These are phyloP conservation scores for Kluyveromyces marxianus DNA, from an alignment of 1,139 yeast species.

Conservation along the genomic window DNA sequence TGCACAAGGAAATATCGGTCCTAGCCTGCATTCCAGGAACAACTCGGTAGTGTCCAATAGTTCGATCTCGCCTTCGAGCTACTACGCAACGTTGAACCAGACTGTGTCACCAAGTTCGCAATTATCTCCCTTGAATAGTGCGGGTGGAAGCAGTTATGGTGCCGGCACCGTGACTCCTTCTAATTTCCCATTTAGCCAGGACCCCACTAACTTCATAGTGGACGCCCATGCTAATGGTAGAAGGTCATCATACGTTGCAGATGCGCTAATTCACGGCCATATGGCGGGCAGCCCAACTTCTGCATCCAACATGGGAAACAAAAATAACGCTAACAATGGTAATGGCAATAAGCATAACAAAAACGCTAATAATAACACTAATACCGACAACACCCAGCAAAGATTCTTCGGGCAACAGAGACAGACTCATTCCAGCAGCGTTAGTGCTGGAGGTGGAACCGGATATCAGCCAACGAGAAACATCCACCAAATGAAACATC, in stretches of 20 bases:
- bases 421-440: neutral
- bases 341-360: slow-evolving; percentile 8
- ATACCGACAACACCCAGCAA: neutral
- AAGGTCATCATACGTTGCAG: slow-evolving; percentile 30
- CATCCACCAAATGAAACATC: slow-evolving; percentile 4
- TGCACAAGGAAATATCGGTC: neutral
- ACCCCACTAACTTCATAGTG: slow-evolving; percentile 12
- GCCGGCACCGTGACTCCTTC: slow-evolving; percentile 6
- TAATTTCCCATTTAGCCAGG: slow-evolving; percentile 5
- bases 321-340: neutral
- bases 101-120: slow-evolving; percentile 10
- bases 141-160: slow-evolving; percentile 8
- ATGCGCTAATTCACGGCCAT: slow-evolving; percentile 24
- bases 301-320: slow-evolving; percentile 6
- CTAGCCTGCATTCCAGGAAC: slow-evolving; percentile 1
- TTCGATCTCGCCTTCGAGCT: slow-evolving; percentile 8
- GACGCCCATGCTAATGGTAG: slow-evolving; percentile 10
- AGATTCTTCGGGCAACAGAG: slow-evolving; percentile 1
- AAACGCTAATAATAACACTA: neutral
- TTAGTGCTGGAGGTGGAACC: neutral
- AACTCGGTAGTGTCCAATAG: slow-evolving; percentile 2
- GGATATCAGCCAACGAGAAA: slow-evolving; percentile 1
- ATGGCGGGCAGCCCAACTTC: slow-evolving; percentile 1
- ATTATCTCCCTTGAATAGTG: slow-evolving; percentile 13
- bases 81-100: slow-evolving; percentile 12